Conservation (phyloP, 1,284 basidiomycete species). For the Boletus sp. region DNA sequence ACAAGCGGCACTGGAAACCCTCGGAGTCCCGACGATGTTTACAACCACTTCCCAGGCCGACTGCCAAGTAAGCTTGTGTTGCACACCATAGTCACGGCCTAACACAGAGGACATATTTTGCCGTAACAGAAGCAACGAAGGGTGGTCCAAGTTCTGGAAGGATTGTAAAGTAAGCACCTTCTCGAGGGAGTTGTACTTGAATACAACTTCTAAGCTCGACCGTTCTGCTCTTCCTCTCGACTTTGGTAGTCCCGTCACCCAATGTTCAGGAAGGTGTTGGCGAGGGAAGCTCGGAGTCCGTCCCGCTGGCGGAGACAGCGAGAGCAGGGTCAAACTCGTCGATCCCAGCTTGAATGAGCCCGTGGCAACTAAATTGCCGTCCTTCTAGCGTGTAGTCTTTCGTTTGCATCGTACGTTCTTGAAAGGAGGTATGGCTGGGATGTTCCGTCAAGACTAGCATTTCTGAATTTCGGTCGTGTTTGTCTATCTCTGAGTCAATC, state of each 20-base stretch:
- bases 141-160: constrained; percentile 38
- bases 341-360: constrained; percentile 4
- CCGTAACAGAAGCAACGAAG: constrained; percentile 42
- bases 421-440: background rate
- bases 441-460: too few species aligned
- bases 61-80: constrained; percentile 47
- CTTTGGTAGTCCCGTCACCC: background rate
- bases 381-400: background rate
- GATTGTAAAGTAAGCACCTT: constrained; percentile 16
- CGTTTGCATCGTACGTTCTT: background rate
- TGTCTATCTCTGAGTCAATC: background rate
- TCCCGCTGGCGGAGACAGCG: constrained; percentile 12
- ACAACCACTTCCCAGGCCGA: constrained; percentile 44
- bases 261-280: background rate
- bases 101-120: constrained; percentile 3
- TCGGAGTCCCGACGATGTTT: constrained; percentile 70
- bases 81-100: background rate
- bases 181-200: background rate
- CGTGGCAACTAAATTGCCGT: background rate
- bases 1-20: constrained; percentile 54
- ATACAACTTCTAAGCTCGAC: background rate
- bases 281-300: background rate
- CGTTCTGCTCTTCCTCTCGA: background rate
- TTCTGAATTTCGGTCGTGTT: background rate
- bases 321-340: constrained; percentile 6